These are phyloP conservation scores for Thuja plicata DNA, from an alignment of 83 land plant species.

Conservation along the genomic window DNA sequence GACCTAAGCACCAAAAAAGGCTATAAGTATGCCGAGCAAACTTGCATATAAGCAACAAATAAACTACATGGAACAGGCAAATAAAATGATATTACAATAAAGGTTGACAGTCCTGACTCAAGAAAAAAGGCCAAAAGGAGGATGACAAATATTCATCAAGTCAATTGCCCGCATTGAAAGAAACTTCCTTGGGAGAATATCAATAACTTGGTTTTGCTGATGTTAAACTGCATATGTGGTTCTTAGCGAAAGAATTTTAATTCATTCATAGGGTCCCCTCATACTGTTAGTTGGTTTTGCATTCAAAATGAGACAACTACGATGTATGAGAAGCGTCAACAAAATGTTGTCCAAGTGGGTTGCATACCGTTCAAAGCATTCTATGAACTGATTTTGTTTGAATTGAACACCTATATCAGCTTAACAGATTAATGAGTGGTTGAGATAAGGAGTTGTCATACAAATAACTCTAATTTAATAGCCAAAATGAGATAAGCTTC, in stretches of 20 bases:
- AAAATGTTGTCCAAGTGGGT: background rate
- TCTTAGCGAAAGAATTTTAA: background rate
- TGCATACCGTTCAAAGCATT: background rate
- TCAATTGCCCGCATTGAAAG: background rate
- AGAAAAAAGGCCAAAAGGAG: background rate
- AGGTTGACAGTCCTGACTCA: background rate
- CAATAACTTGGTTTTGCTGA: background rate
- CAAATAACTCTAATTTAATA: no score
- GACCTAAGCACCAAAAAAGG: background rate
- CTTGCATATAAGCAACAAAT: background rate
- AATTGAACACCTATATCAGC: no score
- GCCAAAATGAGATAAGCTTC: no score
- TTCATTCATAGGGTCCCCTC: background rate
- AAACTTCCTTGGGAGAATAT: background rate
- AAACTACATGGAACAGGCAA: background rate
- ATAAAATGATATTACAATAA: background rate
- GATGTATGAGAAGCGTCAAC: background rate
- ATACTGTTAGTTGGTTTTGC: background rate
- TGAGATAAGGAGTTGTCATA: no score
- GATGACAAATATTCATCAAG: background rate
- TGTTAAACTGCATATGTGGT: background rate
- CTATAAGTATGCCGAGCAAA: background rate
- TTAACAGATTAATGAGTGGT: no score
- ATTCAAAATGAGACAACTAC: background rate
- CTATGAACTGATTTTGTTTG: background rate